Evolutionary conservation across 2,329 filamentous ascomycete species (phyloP), one percentile per base, ranked within the genome.

Genomic region (Furcasterigmium sp.): DNA sequence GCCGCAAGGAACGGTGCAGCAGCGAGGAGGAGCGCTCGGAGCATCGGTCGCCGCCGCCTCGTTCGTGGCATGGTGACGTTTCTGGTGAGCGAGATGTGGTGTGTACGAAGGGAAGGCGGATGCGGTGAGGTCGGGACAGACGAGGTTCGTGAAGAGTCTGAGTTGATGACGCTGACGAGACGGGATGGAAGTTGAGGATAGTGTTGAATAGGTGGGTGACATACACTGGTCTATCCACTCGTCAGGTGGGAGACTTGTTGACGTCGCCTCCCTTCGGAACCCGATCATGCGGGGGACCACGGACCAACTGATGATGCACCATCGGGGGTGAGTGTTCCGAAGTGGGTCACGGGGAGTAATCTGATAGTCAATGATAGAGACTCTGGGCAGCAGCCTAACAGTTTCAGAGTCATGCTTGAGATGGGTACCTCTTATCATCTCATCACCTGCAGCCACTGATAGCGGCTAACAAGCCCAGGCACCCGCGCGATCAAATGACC

Each of bases 231-330:
- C n/a, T n/a, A n/a, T n/a, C n/a, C n/a, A n/a, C n/a, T n/a, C 20
- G 35, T 37, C 35, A 37, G 13, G 35, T 37, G 19, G 36, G 17
- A 17, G 36, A 23, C 36, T 26, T 38, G 36, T 38, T 38, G 36
- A 38, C 36, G 36, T 38, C 36, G 36, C 25, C 36, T 38, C 36
- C 36, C 36, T 38, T n/a, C 20, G n/a, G 36, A 17, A n/a, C 25
- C 21, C 21, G 36, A 26, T 38, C 36, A 38, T 38, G 36, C 36
- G 36, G 36, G 36, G 36, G 36, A 15, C 8, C 36, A 38, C 36
- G 20, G 36, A 15, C 36, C 36, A 38, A 26, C 36, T 17, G 36
- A 38, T 38, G 25, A 38, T 7, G 23, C 11, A 7, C 23, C 7
- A 7, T 7, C 11, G 7, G 7, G 23, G 23, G 11, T 11, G 29